Percentiles rank a stretch among this genome's conserved stretches.
phyloP scores from a whole-genome alignment of 2,329 filamentous ascomycete species.

The Aspergillus neoniger region DNA sequence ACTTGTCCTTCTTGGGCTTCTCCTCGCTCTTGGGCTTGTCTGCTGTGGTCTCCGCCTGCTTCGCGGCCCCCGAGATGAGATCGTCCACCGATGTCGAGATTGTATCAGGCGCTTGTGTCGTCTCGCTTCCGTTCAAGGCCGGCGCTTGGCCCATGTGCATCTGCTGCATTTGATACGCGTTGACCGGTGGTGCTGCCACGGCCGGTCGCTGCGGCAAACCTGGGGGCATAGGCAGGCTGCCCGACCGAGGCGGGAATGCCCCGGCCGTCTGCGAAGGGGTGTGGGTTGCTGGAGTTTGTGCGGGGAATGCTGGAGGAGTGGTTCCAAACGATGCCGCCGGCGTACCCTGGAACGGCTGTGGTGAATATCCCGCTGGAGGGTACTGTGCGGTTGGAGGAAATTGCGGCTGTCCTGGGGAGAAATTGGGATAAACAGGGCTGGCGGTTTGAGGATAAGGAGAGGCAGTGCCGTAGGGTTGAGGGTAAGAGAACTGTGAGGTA shows the following conservation, averaged over 20 bases:
- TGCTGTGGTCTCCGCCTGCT: constrained; percentile 46
- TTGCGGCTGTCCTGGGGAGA: constrained; percentile 40
- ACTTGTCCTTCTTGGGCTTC: constrained; percentile 67
- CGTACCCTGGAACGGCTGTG: constrained; percentile 33
- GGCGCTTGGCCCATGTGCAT: constrained; percentile 55
- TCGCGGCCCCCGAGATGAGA: constrained; percentile 52
- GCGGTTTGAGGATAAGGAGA: constrained; percentile 45
- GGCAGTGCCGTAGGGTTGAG: constrained; percentile 41
- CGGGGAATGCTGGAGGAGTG: constrained; percentile 45
- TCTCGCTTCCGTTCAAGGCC: constrained; percentile 30
- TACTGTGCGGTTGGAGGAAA: constrained; percentile 36
- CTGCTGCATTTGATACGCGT: constrained; percentile 58
- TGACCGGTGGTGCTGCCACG: constrained; percentile 57
- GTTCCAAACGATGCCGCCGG: constrained; percentile 42
- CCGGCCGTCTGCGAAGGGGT: constrained; percentile 43
- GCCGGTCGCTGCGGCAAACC: constrained; percentile 63
- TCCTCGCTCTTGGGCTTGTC: constrained; percentile 44
- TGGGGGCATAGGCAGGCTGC: constrained; percentile 56
- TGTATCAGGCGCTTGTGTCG: constrained; percentile 24
- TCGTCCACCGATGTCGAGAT: constrained; percentile 52
- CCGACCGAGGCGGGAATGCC: constrained; percentile 51
- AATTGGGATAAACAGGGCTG: constrained; percentile 40
- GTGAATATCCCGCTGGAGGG: constrained; percentile 33
- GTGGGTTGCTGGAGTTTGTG: constrained; percentile 45
- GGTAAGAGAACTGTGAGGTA: constrained; percentile 41